These are phyloP conservation scores for Cairneyella variabilis DNA, from an alignment of 495 filamentous ascomycete genomes.

Conservation along the genomic window DNA sequence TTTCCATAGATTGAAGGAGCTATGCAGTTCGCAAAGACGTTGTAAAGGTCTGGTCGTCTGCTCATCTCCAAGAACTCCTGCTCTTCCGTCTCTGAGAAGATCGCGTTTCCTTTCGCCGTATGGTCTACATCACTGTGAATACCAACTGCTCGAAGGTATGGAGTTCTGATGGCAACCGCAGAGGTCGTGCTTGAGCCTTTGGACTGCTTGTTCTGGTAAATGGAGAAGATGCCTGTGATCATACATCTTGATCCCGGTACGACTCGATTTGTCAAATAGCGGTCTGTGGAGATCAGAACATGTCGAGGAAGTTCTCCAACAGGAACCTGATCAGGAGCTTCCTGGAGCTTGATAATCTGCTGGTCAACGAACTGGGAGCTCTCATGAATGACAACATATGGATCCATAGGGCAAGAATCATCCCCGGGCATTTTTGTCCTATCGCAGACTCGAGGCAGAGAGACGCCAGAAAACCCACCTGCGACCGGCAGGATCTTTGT, in stretches of 20 bases:
- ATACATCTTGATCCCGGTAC: constrained; percentile 94
- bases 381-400: constrained; percentile 93
- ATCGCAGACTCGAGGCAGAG: constrained; percentile 74
- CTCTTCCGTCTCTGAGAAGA: constrained; percentile 94
- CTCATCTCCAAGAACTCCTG: constrained; percentile 96
- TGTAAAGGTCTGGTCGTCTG: constrained; percentile 85
- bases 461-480: constrained; percentile 81
- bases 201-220: constrained; percentile 85
- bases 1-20: constrained; percentile 98
- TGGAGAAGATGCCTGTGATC: constrained; percentile 95
- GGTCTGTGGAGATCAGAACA: constrained; percentile 89
- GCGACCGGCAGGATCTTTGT: constrained; percentile 66
- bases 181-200: constrained; percentile 68
- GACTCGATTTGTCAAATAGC: constrained; percentile 93
- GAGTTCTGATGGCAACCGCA: constrained; percentile 92
- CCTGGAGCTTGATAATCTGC: constrained; percentile 96
- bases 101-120: constrained; percentile 77
- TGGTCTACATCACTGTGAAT: constrained; percentile 88
- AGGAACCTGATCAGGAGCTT: constrained; percentile 96
- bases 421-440: constrained; percentile 40
- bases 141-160: constrained; percentile 92
- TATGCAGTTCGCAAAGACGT: constrained; percentile 84
- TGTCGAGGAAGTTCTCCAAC: constrained; percentile 95
- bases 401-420: constrained; percentile 83
- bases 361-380: constrained; percentile 95